Percentiles rank a stretch among this genome's conserved stretches.
Conservation (phyloP, 129 eudicot species). For the Centrapalus pauciflorus region DNA sequence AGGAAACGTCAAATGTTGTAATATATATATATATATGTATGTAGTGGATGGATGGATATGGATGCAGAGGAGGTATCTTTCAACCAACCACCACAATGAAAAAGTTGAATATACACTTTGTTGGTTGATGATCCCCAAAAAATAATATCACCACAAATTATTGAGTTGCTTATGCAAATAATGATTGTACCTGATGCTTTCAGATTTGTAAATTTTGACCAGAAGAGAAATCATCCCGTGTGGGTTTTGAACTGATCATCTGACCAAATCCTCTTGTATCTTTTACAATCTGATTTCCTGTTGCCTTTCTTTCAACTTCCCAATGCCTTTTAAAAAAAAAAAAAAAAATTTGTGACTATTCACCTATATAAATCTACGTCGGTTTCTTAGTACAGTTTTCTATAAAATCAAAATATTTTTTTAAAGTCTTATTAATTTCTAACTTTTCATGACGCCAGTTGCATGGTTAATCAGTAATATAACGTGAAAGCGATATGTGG, state of each 20-base stretch:
- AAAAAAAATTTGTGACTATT: too few relatives aligned
- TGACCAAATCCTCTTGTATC: background rate
- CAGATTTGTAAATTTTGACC: conserved; percentile 24
- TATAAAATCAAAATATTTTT: too few relatives aligned
- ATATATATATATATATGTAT: too few relatives aligned
- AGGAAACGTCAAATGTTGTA: too few relatives aligned
- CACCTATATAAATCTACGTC: too few relatives aligned
- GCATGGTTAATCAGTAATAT: too few relatives aligned
- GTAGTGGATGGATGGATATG: too few relatives aligned
- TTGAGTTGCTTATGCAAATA: background rate
- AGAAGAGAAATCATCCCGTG: conserved; percentile 12
- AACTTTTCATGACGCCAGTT: too few relatives aligned
- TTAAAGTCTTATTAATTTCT: too few relatives aligned
- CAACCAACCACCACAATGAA: background rate
- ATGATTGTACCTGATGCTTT: conserved; percentile 19
- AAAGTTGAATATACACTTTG: conserved; percentile 7
- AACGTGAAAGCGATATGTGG: background rate
- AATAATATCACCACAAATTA: background rate
- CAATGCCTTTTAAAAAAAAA: too few relatives aligned
- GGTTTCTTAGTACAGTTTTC: too few relatives aligned
- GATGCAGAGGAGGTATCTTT: background rate
- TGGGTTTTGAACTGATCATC: conserved; percentile 23
- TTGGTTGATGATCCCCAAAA: conserved; percentile 14
- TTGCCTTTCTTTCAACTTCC: conserved; percentile 8
- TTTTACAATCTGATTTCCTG: background rate